A percentile compares a stretch with the other conserved stretches of the same genome.
These are phyloP conservation scores for Pterula multifida DNA, from an alignment of 1,284 basidiomycete species.

Conservation along the genomic window DNA sequence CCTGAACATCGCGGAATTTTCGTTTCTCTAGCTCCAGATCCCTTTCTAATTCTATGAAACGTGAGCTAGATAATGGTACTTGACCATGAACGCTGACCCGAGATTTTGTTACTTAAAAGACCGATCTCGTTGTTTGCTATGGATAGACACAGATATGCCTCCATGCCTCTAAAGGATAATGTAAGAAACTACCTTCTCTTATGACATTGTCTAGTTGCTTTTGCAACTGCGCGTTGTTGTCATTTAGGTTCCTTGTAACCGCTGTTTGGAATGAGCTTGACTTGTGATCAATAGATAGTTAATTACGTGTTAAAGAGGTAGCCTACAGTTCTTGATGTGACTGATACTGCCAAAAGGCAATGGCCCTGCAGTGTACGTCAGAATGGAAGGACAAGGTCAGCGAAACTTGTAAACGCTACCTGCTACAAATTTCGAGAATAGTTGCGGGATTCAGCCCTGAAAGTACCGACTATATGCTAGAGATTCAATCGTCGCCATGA, in stretches of 20 bases:
- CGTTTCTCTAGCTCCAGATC: conserved; percentile 71
- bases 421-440: conserved; percentile 69
- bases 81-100: conserved; percentile 26
- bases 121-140: conserved; percentile 69
- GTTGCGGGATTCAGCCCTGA: conserved; percentile 64
- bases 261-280: conserved; percentile 70
- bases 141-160: neutral
- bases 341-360: conserved; percentile 84
- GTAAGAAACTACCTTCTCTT: conserved; percentile 41
- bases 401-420: conserved; percentile 27
- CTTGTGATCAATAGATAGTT: conserved; percentile 5
- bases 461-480: conserved; percentile 53
- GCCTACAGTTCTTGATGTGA: conserved; percentile 69
- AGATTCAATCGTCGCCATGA: conserved; percentile 11
- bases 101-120: conserved; percentile 51
- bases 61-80: neutral
- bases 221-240: conserved; percentile 68
- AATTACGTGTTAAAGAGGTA: neutral
- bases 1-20: conserved; percentile 60
- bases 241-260: conserved; percentile 63
- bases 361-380: conserved; percentile 33
- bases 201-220: conserved; percentile 73
- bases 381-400: neutral
- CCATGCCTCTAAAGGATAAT: neutral
- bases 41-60: conserved; percentile 53